Conservation (phyloP, 257 asterid species). For the Nicotiana tomentosiformis region DNA sequence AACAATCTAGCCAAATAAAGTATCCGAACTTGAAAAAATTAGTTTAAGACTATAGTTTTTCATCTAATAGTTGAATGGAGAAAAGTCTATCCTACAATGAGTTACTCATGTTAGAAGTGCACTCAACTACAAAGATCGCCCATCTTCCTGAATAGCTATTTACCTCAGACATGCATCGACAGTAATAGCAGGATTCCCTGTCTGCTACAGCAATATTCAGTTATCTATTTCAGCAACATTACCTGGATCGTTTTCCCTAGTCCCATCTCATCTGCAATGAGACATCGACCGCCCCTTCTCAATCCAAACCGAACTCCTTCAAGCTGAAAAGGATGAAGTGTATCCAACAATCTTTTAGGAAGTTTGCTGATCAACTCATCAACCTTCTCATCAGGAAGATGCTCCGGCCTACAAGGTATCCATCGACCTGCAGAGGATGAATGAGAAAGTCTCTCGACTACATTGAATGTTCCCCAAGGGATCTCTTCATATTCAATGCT, state of each 20-base stretch:
- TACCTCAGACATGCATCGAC: background rate
- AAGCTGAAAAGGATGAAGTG: conserved; percentile 81
- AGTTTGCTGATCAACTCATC: conserved; percentile 60
- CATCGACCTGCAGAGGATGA: conserved; percentile 53
- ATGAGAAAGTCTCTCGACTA: conserved; percentile 65
- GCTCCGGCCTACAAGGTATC: conserved; percentile 91
- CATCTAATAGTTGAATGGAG: background rate
- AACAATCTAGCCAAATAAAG: background rate
- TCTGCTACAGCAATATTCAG: background rate
- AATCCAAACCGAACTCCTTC: conserved; percentile 88
- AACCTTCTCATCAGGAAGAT: conserved; percentile 75
- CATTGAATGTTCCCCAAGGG: conserved; percentile 85
- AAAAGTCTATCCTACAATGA: background rate
- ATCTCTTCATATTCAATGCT: conserved; percentile 74
- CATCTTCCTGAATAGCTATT: background rate
- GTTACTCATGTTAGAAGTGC: background rate
- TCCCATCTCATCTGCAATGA: conserved; percentile 99
- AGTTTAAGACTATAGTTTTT: background rate
- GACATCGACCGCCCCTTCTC: conserved; percentile 93
- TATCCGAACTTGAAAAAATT: background rate
- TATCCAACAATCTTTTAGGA: conserved; percentile 49
- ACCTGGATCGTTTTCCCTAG: conserved; percentile 98
- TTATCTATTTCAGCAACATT: background rate
- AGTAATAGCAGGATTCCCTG: background rate
- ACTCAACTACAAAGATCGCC: background rate